phyloP scores from a whole-genome alignment of 208 protist genomes.

The Trypanosoma melophagium region DNA sequence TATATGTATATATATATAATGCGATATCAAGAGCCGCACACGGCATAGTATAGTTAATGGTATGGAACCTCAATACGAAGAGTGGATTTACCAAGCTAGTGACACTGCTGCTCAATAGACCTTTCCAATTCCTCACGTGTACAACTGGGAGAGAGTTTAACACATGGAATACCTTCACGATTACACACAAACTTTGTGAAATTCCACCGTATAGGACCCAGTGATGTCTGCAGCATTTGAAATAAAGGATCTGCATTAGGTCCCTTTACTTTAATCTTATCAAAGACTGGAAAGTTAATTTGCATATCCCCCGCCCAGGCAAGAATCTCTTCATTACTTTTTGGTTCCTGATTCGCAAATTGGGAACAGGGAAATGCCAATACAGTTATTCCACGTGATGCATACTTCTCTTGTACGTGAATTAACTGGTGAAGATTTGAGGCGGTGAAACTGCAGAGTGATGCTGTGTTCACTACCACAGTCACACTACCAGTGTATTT shows the following conservation, averaged over 20 bases:
- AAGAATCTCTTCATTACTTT: conserved; percentile 38
- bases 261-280: conserved; percentile 58
- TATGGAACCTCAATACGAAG: no score
- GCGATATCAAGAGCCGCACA: no score
- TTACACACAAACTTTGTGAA: conserved; percentile 76
- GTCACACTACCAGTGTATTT: conserved; percentile 48
- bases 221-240: conserved; percentile 44
- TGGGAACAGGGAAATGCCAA: conserved; percentile 65
- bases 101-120: conserved; percentile 1
- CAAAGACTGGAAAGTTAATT: conserved; percentile 59
- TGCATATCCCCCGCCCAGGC: conserved; percentile 30
- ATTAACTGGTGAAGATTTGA: conserved; percentile 54
- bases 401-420: conserved; percentile 38
- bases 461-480: conserved; percentile 68
- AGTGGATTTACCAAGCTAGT: background rate
- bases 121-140: conserved; percentile 1
- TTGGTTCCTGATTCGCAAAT: conserved; percentile 70
- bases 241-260: conserved; percentile 51
- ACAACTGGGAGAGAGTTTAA: conserved; percentile 8
- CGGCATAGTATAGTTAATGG: background rate
- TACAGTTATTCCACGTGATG: conserved; percentile 35
- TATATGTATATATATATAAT: no score
- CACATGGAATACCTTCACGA: conserved; percentile 39
- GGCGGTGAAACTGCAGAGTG: conserved; percentile 50
- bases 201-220: conserved; percentile 63